A percentile compares a stretch with the other conserved stretches of the same genome.
Conservation (phyloP, 768 basidiomycete genomes). For the Suillus spraguei region DNA sequence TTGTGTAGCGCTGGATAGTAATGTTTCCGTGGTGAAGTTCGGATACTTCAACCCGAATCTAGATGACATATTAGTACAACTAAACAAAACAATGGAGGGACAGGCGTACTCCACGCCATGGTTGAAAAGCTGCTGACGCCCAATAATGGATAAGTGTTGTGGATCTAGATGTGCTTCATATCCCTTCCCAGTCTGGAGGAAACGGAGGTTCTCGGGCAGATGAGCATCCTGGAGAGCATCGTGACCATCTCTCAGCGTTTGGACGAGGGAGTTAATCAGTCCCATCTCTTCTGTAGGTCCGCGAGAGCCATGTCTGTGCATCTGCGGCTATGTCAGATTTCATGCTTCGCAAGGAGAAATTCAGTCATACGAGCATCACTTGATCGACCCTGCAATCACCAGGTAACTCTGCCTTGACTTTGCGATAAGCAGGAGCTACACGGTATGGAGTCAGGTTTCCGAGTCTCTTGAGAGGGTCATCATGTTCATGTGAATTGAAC, state of each 20-base stretch:
- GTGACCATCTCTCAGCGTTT: too few species aligned
- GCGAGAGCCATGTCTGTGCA: constrained; percentile 45
- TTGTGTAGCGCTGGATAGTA: constrained; percentile 19
- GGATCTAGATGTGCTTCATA: constrained; percentile 36
- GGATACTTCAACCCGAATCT: constrained; percentile 29
- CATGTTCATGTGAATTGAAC: background rate
- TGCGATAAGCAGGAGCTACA: constrained; percentile 28
- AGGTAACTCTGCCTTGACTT: constrained; percentile 29
- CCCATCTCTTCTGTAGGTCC: constrained; percentile 37
- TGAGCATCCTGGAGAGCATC: too few species aligned
- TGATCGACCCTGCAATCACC: constrained; percentile 35
- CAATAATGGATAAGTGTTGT: constrained; percentile 40
- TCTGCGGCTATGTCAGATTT: constrained; percentile 23
- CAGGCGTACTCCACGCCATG: constrained; percentile 39
- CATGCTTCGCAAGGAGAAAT: too few species aligned
- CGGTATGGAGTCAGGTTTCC: constrained; percentile 36
- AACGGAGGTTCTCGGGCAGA: too few species aligned
- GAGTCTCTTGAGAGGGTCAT: constrained; percentile 16
- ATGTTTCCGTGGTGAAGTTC: constrained; percentile 19
- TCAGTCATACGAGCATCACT: constrained; percentile 31
- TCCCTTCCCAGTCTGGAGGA: too few species aligned
- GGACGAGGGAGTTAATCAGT: too few species aligned
- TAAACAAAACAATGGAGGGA: background rate
- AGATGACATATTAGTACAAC: background rate
- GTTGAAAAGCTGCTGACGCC: constrained; percentile 41